Conservation (phyloP, 352 stramenopile species). For the Achlya hypogyna region DNA sequence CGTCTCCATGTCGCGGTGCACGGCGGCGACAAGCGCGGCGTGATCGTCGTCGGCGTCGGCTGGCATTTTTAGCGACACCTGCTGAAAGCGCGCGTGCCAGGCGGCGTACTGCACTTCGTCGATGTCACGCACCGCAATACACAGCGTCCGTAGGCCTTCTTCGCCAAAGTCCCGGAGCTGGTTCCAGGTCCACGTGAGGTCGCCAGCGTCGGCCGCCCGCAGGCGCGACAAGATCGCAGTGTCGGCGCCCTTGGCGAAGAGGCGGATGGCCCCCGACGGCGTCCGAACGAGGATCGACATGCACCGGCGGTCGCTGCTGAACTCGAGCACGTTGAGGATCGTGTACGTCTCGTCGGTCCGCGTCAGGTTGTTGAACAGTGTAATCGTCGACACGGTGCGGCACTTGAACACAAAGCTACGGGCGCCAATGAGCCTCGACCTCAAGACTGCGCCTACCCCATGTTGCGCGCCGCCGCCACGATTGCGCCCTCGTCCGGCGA, state of each 20-base stretch:
- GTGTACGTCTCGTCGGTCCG: slow-evolving; percentile 20
- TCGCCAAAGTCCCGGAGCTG: slow-evolving; percentile 63
- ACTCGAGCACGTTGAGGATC: slow-evolving; percentile 86
- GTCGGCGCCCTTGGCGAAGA: slow-evolving; percentile 75
- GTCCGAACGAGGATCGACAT: slow-evolving; percentile 87
- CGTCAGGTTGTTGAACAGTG: neutral
- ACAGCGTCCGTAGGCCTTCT: slow-evolving; percentile 69
- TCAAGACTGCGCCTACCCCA: slow-evolving; percentile 37
- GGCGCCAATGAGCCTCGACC: neutral
- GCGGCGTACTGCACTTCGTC: slow-evolving; percentile 35
- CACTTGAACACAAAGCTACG: slow-evolving; percentile 22
- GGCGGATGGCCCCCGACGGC: slow-evolving; percentile 42
- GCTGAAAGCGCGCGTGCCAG: slow-evolving; percentile 41
- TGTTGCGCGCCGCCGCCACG: slow-evolving; percentile 52
- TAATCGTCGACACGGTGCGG: neutral
- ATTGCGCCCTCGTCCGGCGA: slow-evolving; percentile 78
- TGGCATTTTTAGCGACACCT: slow-evolving; percentile 24
- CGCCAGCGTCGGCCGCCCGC: neutral
- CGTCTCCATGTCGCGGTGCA: slow-evolving; percentile 4
- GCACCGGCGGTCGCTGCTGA: slow-evolving; percentile 88
- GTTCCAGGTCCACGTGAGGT: slow-evolving; percentile 26
- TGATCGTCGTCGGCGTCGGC: neutral
- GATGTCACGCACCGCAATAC: slow-evolving; percentile 56
- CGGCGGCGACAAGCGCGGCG: neutral
- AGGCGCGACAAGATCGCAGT: slow-evolving; percentile 74